Percentiles rank a stretch among this genome's conserved stretches.
Conservation (phyloP, 2,329 filamentous ascomycete species). For the Pseudogymnoascus sp. region DNA sequence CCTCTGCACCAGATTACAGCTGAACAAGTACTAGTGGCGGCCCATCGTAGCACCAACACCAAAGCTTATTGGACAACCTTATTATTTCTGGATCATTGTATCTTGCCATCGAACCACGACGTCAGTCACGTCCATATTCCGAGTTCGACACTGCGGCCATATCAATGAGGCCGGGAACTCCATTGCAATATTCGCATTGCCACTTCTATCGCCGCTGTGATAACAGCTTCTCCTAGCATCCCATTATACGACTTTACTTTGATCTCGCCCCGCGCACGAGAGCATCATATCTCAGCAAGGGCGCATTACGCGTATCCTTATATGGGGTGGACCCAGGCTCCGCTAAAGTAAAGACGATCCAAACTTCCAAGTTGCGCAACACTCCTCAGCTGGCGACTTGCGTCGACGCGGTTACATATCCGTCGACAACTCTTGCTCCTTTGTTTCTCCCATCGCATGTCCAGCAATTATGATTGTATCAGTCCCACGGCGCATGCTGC, state of each 20-base stretch:
- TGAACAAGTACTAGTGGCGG: not conserved
- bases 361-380: constrained; percentile 9
- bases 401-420: not conserved
- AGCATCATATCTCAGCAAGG: not conserved
- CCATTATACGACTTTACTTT: not conserved
- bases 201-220: not conserved
- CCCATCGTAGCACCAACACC: not conserved
- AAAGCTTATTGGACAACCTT: constrained; percentile 10
- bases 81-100: constrained; percentile 3
- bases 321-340: constrained; percentile 7
- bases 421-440: not conserved
- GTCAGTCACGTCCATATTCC: constrained; percentile 6
- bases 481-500: constrained; percentile 6
- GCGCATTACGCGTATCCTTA: constrained; percentile 5
- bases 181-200: not conserved
- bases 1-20: not conserved
- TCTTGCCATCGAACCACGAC: constrained; percentile 6
- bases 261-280: not conserved
- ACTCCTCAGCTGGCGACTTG: not conserved
- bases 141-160: not conserved
- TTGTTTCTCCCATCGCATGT: not conserved
- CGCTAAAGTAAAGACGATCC: constrained; percentile 8
- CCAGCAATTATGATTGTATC: not conserved
- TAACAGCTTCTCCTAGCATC: not conserved
- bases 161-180: not conserved